A percentile compares a stretch with the other conserved stretches of the same genome.
phyloP scores from a whole-genome alignment of 257 asterid species.

The Nicotiana sylvestris region DNA sequence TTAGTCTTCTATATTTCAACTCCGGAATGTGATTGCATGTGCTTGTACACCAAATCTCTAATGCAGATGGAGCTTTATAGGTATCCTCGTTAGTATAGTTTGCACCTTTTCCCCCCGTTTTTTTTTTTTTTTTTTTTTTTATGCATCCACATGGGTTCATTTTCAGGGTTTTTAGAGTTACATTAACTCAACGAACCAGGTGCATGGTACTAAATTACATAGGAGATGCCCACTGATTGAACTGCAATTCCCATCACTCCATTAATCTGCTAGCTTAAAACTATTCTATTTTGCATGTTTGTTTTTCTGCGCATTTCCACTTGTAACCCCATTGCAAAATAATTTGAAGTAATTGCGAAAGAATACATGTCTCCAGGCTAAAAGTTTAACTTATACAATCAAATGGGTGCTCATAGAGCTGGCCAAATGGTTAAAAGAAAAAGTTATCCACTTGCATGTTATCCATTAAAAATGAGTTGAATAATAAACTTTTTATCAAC shows the following conservation, averaged over 20 bases:
- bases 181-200: not conserved
- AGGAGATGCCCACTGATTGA: not conserved
- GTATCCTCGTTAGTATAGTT: not conserved
- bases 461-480: too few species aligned
- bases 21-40: not conserved
- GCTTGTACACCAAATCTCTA: not conserved
- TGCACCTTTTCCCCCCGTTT: not conserved
- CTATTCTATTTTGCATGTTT: not conserved
- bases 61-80: not conserved
- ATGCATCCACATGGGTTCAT: not conserved
- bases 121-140: not conserved
- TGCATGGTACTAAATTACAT: too few species aligned
- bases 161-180: not conserved
- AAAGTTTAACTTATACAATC: too few species aligned
- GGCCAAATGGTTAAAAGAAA: too few species aligned
- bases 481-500: too few species aligned
- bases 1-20: not conserved
- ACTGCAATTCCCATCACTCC: not conserved
- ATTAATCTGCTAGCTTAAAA: not conserved
- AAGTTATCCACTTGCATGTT: too few species aligned
- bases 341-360: not conserved
- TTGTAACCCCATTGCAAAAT: not conserved
- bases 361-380: not conserved
- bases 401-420: too few species aligned
- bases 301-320: not conserved